Evolutionary conservation across 1,284 basidiomycete genomes (phyloP).

Genomic region (Mycosarcoma mackinlayi): DNA sequence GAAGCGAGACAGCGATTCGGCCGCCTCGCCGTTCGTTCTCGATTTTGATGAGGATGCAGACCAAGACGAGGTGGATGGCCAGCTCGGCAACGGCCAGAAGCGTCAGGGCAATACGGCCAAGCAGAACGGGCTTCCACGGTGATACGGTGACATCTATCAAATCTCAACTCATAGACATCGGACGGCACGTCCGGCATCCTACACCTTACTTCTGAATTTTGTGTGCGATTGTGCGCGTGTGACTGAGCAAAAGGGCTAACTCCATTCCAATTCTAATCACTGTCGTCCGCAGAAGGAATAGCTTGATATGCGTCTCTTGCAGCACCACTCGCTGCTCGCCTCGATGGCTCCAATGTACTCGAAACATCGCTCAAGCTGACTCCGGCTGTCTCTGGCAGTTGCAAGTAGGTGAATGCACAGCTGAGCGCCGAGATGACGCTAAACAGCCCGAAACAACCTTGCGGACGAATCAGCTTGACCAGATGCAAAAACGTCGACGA

Average conservation of each 20-base stretch:
- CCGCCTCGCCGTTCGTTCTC: constrained; percentile 23
- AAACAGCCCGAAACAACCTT: constrained; percentile 52
- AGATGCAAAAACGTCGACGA: constrained; percentile 47
- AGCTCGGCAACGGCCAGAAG: background rate
- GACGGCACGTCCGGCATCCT: too few species aligned
- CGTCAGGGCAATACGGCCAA: background rate
- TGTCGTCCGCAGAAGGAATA: constrained; percentile 20
- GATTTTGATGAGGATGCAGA: constrained; percentile 24
- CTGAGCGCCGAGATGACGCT: constrained; percentile 37
- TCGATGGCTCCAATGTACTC: background rate
- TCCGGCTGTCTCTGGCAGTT: constrained; percentile 51
- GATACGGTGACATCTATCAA: background rate
- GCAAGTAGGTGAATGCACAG: constrained; percentile 52
- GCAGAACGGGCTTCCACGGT: constrained; percentile 19
- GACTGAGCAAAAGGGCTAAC: background rate
- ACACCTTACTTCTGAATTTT: too few species aligned
- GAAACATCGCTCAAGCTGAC: constrained; percentile 46
- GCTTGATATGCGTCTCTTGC: constrained; percentile 19
- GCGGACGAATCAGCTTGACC: constrained; percentile 45
- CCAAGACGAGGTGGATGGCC: background rate
- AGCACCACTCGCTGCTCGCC: background rate
- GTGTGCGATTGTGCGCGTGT: background rate
- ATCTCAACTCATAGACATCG: too few species aligned
- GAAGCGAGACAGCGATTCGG: background rate
- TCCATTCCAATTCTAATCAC: background rate